Base-by-base conservation (phyloP, 1,139 yeast genomes). In the Pichia sp. region DNA sequence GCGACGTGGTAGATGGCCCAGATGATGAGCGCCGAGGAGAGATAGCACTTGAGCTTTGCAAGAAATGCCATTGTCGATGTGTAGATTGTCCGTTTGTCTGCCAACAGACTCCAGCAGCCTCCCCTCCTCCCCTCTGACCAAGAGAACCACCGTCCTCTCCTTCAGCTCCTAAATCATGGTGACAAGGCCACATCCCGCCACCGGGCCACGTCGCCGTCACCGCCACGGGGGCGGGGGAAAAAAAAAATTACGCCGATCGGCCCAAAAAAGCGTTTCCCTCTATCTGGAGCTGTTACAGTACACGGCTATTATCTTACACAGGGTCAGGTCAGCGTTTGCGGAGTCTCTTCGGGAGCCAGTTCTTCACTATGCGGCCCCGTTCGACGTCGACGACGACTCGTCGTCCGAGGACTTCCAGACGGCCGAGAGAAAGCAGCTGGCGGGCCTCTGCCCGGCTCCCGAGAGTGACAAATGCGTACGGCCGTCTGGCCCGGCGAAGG, bases 351-450 rank as follows among this genome's bases (percentile, higher is more conserved):
- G 99, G 99, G 58, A 79, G 80, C 95, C 97, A 93, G 60, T 78
- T 79, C 57, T 87, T 79, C 14, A 83, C 81, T 0, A 87, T 72
- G 40, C 97, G 73, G 1, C 96, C 95, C 54, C 97, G 74, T 66
- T 91, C 98, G 33, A 85, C 83, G 67, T 93, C 99, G 1, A 87
- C 90, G 27, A 90, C 70, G 4, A 87, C 75, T 47, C 91, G 72
- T 7, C 76, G 80, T 38, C 76, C 53, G n/a, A 29, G 14, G 6
- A 47, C 17, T 1, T 41, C 33, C 16, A 27, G 9, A 16, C 51
- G 27, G 6, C 46, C 40, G 29, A 30, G n/a, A 27, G 51, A 41
- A 5, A 54, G 31, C 17, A 46, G 33, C 17, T 47, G 49, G 24
- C 51, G 24, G 16, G 52, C 54, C 7, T 51, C 55, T 20, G 84